Conservation (phyloP, 371 early-diverging fungal species). For the Lichtheimia hyalospora region DNA sequence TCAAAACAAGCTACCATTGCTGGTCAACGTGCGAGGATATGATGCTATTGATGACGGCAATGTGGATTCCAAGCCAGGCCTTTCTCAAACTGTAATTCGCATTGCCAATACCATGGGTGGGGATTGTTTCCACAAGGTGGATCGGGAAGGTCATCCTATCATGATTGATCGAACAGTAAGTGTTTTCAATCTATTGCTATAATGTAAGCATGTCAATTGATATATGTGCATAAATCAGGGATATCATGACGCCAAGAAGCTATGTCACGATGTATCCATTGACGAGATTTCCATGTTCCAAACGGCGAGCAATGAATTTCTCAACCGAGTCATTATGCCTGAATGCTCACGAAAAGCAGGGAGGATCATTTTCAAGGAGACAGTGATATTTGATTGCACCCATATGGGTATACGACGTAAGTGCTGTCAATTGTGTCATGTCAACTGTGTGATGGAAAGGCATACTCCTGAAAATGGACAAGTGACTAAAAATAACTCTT, state of each 20-base stretch:
- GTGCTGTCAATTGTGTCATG: constrained; percentile 10
- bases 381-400: constrained; percentile 78
- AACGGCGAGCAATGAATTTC: constrained; percentile 72
- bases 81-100: constrained; percentile 62
- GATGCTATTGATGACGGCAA: constrained; percentile 63
- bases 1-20: constrained; percentile 60
- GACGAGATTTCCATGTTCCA: constrained; percentile 69
- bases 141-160: constrained; percentile 76
- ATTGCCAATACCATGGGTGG: constrained; percentile 71
- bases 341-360: constrained; percentile 68
- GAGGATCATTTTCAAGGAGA: constrained; percentile 68
- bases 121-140: constrained; percentile 78
- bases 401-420: constrained; percentile 70
- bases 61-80: constrained; percentile 53
- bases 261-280: constrained; percentile 60
- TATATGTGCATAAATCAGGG: constrained; percentile 38
- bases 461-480: neutral
- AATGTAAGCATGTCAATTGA: neutral
- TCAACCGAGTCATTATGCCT: constrained; percentile 65
- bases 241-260: constrained; percentile 67
- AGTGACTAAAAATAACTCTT: neutral
- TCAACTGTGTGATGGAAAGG: too few species aligned
- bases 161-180: constrained; percentile 78
- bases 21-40: constrained; percentile 73
- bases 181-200: neutral